Percentiles rank a stretch among this genome's conserved stretches.
These are phyloP conservation scores for Psilocybe tampanensis DNA, from an alignment of 768 basidiomycete genomes.

Conservation along the genomic window DNA sequence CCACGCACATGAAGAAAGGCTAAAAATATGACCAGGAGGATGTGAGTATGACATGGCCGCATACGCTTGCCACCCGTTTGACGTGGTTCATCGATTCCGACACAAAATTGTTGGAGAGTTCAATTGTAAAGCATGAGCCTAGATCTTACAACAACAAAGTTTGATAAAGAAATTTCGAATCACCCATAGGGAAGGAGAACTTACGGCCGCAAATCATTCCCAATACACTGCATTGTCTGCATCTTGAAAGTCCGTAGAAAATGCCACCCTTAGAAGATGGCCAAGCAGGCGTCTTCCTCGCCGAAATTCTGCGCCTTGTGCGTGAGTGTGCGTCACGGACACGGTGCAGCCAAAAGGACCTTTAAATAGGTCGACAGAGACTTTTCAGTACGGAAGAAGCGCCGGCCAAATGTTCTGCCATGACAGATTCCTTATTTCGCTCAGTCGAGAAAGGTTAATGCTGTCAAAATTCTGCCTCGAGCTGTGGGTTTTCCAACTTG, in stretches of 20 bases:
- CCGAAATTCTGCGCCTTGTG: background rate
- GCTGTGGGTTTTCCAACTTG: background rate
- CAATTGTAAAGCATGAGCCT: background rate
- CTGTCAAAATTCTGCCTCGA: background rate
- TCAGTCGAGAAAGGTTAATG: background rate
- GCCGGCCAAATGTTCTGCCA: slow-evolving; percentile 11
- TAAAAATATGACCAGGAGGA: slow-evolving; percentile 4
- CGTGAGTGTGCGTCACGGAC: too few species aligned
- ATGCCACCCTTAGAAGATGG: background rate
- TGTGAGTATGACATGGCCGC: background rate
- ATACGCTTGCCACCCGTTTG: background rate
- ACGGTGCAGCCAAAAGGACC: background rate
- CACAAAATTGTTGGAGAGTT: background rate
- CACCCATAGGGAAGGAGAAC: background rate
- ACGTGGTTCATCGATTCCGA: background rate
- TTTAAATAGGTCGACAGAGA: background rate
- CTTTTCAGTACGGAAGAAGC: slow-evolving; percentile 10
- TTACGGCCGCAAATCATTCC: too few species aligned
- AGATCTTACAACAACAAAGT: background rate
- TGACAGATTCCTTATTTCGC: slow-evolving; percentile 5
- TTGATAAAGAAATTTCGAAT: background rate
- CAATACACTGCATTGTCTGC: too few species aligned
- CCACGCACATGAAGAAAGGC: slow-evolving; percentile 8
- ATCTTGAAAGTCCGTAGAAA: too few species aligned
- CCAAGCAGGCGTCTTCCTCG: background rate